Conservation (phyloP, 78 protist species). For the Cyanophora paradoxa region DNA sequence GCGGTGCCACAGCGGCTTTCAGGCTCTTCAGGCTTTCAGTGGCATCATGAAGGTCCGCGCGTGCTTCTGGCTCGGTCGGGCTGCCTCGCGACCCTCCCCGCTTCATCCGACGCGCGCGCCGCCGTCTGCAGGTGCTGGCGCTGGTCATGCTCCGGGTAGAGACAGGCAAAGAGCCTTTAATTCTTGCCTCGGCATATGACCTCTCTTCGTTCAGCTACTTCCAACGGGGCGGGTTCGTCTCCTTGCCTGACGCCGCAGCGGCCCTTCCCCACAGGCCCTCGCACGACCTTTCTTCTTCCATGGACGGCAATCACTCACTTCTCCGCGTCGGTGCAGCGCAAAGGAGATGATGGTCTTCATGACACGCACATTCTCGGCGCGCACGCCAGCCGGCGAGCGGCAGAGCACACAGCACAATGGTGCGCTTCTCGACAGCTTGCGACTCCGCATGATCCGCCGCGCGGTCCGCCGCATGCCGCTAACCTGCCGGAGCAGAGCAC, state of each 20-base stretch:
- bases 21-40: too few species aligned
- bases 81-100: too few species aligned
- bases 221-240: background rate
- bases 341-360: background rate
- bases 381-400: background rate
- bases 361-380: background rate
- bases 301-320: background rate
- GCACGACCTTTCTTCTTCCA: background rate
- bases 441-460: background rate
- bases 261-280: background rate
- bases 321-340: background rate
- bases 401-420: background rate
- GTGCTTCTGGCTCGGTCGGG: too few species aligned
- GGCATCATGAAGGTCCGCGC: too few species aligned
- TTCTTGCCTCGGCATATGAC: background rate
- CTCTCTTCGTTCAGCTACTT: slow-evolving; percentile 13
- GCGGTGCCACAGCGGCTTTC: too few species aligned
- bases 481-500: background rate
- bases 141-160: too few species aligned
- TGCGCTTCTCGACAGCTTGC: background rate
- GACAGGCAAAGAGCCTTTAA: background rate
- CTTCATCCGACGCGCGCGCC: too few species aligned
- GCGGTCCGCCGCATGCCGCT: background rate
- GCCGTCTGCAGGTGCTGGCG: too few species aligned
- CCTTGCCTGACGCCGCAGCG: background rate